phyloP scores from a whole-genome alignment of 192 early-diverging fungal genomes.

The Backusella morwellensis region DNA sequence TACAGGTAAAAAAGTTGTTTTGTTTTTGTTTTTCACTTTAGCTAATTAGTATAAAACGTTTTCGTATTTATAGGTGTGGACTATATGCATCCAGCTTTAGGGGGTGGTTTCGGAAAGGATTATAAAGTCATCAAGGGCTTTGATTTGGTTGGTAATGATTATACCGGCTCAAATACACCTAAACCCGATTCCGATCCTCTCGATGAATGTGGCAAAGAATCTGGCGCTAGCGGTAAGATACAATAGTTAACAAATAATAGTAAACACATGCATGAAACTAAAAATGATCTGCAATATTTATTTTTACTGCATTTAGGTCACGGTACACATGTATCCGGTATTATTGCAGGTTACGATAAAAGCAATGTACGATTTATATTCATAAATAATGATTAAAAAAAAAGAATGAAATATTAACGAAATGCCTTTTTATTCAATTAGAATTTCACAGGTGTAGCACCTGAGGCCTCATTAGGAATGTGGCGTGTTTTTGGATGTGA shows the following conservation, averaged over 20 bases:
- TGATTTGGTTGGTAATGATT: constrained; percentile 25
- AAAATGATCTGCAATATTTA: not conserved
- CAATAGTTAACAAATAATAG: not conserved
- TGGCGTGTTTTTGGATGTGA: constrained; percentile 86
- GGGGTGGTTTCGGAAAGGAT: constrained; percentile 59
- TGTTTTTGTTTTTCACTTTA: not conserved
- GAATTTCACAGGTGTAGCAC: constrained; percentile 64
- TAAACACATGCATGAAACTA: not conserved
- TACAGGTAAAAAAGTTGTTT: constrained; percentile 39
- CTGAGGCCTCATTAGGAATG: constrained; percentile 65
- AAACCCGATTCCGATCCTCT: constrained; percentile 21
- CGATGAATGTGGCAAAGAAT: constrained; percentile 13
- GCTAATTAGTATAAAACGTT: not conserved
- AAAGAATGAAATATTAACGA: constrained; percentile 58
- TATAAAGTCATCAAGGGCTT: constrained; percentile 60
- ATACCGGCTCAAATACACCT: not conserved
- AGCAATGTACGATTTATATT: not conserved
- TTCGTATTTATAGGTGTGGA: constrained; percentile 40
- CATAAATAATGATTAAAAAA: constrained; percentile 11
- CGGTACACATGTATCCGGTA: constrained; percentile 51
- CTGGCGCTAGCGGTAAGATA: constrained; percentile 15
- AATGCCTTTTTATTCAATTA: not conserved
- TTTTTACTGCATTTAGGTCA: constrained; percentile 25
- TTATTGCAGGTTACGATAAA: constrained; percentile 27
- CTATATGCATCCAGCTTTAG: constrained; percentile 64